Conservation (phyloP, 1,284 basidiomycete species). For the Wallemia hederae region DNA sequence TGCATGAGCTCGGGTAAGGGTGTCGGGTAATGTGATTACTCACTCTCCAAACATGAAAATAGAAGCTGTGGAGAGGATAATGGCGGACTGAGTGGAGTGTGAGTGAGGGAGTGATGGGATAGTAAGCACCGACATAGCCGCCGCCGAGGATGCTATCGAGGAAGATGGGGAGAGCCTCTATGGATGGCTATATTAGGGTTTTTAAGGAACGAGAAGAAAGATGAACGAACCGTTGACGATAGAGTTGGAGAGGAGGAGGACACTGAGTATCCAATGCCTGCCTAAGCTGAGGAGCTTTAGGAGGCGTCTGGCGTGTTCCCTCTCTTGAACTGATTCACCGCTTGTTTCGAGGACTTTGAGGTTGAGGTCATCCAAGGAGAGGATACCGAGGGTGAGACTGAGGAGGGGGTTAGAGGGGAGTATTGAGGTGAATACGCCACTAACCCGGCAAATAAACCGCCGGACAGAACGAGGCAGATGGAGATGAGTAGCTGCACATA, state of each 20-base stretch:
- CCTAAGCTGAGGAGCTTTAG: slow-evolving; percentile 45
- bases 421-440: not conserved
- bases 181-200: not conserved
- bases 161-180: not conserved
- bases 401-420: not conserved
- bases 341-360: not conserved
- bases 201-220: slow-evolving; percentile 10
- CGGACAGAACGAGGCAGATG: not conserved
- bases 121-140: not conserved
- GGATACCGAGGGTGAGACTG: not conserved
- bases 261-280: slow-evolving; percentile 80
- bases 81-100: not conserved
- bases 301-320: slow-evolving; percentile 13
- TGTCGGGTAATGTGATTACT: slow-evolving; percentile 2
- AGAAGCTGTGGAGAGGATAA: slow-evolving; percentile 1
- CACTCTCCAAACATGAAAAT: slow-evolving; percentile 10
- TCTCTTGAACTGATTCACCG: not conserved
- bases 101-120: not conserved
- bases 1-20: not conserved
- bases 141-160: not conserved
- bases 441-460: not conserved
- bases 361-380: not conserved
- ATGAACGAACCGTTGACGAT: slow-evolving; percentile 10
- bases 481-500: not conserved
- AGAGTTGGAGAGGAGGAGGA: slow-evolving; percentile 3